Evolutionary conservation across 345 rosid species (phyloP).

Genomic region (Hibiscus tridactylites): DNA sequence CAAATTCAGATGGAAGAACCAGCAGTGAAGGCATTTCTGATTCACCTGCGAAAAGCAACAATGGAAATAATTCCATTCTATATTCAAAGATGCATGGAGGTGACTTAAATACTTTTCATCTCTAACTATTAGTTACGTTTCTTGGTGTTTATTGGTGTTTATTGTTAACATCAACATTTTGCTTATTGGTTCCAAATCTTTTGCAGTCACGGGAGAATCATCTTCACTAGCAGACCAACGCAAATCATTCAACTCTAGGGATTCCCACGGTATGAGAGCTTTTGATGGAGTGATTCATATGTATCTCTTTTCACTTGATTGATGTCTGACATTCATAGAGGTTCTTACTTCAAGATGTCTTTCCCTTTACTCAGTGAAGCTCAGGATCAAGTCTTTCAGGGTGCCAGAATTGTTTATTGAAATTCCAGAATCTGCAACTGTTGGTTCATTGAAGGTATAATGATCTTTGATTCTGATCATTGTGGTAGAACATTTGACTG

Average conservation of each 20-base stretch:
- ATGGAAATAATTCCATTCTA: conserved; percentile 28
- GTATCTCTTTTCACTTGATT: conserved; percentile 19
- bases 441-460: conserved; percentile 83
- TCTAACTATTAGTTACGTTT: not conserved
- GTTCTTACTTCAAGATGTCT: conserved; percentile 24
- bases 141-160: conserved; percentile 11
- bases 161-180: not conserved
- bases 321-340: conserved; percentile 24
- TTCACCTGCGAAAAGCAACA: conserved; percentile 37
- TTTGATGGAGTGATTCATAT: conserved; percentile 29
- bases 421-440: conserved; percentile 81
- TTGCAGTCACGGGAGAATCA: conserved; percentile 32
- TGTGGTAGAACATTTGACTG: conserved; percentile 12
- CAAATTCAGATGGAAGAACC: conserved; percentile 47
- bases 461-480: conserved; percentile 2
- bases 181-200: conserved; percentile 2
- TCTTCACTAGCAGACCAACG: conserved; percentile 39
- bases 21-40: conserved; percentile 28
- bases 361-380: conserved; percentile 62
- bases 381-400: conserved; percentile 84
- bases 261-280: conserved; percentile 65
- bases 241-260: conserved; percentile 44
- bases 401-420: conserved; percentile 93
- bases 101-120: conserved; percentile 15
- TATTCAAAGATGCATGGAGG: conserved; percentile 39